A percentile compares a stretch with the other conserved stretches of the same genome.
Conservation (phyloP, 2,329 filamentous ascomycete species). For the Phaeosphaeriaceae sp. region DNA sequence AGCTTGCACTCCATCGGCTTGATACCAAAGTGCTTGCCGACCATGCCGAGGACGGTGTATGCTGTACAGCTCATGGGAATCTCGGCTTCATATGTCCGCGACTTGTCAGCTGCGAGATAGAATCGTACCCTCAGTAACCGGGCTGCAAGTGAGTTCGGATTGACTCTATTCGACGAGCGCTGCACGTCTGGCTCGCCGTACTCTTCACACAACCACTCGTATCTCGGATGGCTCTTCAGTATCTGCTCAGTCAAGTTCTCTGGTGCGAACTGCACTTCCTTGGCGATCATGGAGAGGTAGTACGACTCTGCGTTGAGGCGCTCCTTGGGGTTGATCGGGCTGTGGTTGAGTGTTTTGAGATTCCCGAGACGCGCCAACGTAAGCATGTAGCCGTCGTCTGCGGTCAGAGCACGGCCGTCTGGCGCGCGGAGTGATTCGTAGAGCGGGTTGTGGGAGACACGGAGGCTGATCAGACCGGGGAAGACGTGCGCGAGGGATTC, state of each 20-base stretch:
- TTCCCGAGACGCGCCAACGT: slow-evolving; percentile 76
- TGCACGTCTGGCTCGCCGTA: slow-evolving; percentile 75
- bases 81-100: slow-evolving; percentile 45
- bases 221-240: slow-evolving; percentile 72
- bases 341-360: slow-evolving; percentile 76
- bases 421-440: slow-evolving; percentile 64
- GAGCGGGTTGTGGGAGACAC: slow-evolving; percentile 85
- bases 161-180: slow-evolving; percentile 56
- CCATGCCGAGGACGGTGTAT: slow-evolving; percentile 81
- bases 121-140: slow-evolving; percentile 71
- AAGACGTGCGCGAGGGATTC: slow-evolving; percentile 72
- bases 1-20: slow-evolving; percentile 70
- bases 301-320: slow-evolving; percentile 90
- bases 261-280: slow-evolving; percentile 70
- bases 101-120: slow-evolving; percentile 38
- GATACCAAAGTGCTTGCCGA: slow-evolving; percentile 72
- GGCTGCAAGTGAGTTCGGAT: slow-evolving; percentile 83
- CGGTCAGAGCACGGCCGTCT: slow-evolving; percentile 54
- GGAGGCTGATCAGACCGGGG: slow-evolving; percentile 76
- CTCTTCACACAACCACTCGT: slow-evolving; percentile 72
- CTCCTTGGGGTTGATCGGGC: slow-evolving; percentile 71
- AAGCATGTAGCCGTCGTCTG: slow-evolving; percentile 89
- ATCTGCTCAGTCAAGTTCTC: slow-evolving; percentile 63
- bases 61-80: slow-evolving; percentile 80
- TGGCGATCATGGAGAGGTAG: slow-evolving; percentile 84